Conservation (phyloP, 352 stramenopile genomes). For the Globisporangium iwayamae region DNA sequence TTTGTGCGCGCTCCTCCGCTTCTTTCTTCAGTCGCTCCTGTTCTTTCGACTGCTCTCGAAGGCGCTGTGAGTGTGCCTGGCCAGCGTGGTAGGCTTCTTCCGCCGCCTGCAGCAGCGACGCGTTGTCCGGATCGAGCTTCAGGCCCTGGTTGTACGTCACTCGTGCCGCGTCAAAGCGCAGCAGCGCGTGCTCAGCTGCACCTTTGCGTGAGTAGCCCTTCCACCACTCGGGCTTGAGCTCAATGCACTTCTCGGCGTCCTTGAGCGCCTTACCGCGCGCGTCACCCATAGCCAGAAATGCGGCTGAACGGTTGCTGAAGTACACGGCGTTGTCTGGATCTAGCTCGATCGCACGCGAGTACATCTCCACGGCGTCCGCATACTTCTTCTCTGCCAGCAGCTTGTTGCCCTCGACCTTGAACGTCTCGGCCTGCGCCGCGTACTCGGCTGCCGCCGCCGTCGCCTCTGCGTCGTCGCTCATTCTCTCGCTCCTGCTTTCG, state of each 20-base stretch:
- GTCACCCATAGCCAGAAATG: slow-evolving; percentile 77
- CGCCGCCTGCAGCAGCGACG: slow-evolving; percentile 52
- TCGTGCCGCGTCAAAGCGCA: slow-evolving; percentile 68
- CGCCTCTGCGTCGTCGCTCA: slow-evolving; percentile 6
- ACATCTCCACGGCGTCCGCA: slow-evolving; percentile 73
- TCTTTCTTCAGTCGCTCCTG: slow-evolving; percentile 37
- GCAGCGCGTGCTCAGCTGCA: slow-evolving; percentile 70
- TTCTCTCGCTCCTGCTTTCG: not conserved
- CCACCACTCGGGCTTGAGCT: slow-evolving; percentile 77
- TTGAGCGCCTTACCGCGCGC: slow-evolving; percentile 73
- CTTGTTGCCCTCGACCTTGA: slow-evolving; percentile 83
- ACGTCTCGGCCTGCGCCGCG: slow-evolving; percentile 67
- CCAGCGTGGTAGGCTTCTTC: slow-evolving; percentile 75
- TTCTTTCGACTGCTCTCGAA: slow-evolving; percentile 55
- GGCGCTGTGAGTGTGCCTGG: slow-evolving; percentile 52
- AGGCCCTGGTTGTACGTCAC: slow-evolving; percentile 70
- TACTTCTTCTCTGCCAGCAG: slow-evolving; percentile 62
- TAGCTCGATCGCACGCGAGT: slow-evolving; percentile 77
- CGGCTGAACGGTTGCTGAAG: slow-evolving; percentile 83
- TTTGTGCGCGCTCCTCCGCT: slow-evolving; percentile 24
- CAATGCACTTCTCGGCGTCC: slow-evolving; percentile 78
- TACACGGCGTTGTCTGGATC: slow-evolving; percentile 86
- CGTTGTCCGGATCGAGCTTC: slow-evolving; percentile 66
- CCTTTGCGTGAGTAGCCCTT: slow-evolving; percentile 87
- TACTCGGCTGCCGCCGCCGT: slow-evolving; percentile 34